Evolutionary conservation across 1,284 basidiomycete species (phyloP).

Genomic region (Pascua sp.): DNA sequence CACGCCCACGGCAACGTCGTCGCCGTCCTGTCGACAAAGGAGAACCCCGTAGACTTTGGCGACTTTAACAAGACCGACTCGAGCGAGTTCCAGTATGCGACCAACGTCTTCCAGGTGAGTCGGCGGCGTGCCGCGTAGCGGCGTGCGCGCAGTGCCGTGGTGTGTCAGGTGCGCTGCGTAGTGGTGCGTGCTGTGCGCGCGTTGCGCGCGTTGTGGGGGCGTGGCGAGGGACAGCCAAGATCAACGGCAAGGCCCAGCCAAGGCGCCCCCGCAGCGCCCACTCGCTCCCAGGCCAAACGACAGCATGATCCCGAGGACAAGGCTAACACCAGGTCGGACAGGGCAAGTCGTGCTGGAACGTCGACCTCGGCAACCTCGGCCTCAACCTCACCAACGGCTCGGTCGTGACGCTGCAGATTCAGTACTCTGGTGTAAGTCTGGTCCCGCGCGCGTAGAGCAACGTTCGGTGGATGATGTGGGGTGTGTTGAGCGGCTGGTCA

Average conservation of each 20-base stretch:
- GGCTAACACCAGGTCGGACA: constrained; percentile 46
- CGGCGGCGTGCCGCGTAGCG: too few relatives aligned
- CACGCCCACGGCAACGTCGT: constrained; percentile 52
- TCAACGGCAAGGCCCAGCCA: too few relatives aligned
- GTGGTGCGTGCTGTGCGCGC: too few relatives aligned
- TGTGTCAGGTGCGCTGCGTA: too few relatives aligned
- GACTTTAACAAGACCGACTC: constrained; percentile 57
- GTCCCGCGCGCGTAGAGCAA: background rate
- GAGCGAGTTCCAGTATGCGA: constrained; percentile 43
- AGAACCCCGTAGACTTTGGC: constrained; percentile 58
- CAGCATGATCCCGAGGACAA: too few relatives aligned
- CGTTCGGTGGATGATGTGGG: too few relatives aligned
- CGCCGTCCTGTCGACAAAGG: constrained; percentile 55
- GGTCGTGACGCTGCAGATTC: constrained; percentile 36
- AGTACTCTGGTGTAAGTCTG: constrained; percentile 35
- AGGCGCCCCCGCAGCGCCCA: too few relatives aligned
- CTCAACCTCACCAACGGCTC: constrained; percentile 55
- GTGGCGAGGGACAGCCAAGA: too few relatives aligned
- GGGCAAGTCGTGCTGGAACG: constrained; percentile 61
- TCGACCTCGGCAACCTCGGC: constrained; percentile 54
- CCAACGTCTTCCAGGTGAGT: constrained; percentile 57
- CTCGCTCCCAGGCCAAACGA: too few relatives aligned
- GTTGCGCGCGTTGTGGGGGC: too few relatives aligned
- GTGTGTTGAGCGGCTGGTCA: too few relatives aligned
- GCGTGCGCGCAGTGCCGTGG: too few relatives aligned